A percentile compares a stretch with the other conserved stretches of the same genome.
Evolutionary conservation across 805 yeast species (phyloP).

Genomic region (Pichia gijzeniarum): DNA sequence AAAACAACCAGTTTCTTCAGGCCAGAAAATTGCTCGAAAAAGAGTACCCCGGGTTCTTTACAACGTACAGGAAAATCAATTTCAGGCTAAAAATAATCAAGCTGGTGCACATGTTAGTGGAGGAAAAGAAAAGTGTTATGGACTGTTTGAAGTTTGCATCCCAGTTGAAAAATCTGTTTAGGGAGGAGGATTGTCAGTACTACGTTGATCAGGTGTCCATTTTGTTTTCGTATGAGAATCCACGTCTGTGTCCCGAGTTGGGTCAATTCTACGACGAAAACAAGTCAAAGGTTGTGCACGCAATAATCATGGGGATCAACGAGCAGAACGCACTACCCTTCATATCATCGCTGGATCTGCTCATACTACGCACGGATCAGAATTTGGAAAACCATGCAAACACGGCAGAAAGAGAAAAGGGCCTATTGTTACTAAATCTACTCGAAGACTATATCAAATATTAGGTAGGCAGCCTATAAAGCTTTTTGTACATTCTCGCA

Average conservation of each 20-base stretch:
- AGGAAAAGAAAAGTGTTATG: slow-evolving; percentile 16
- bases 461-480: slow-evolving; percentile 9
- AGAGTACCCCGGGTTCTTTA: slow-evolving; percentile 35
- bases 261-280: slow-evolving; percentile 33
- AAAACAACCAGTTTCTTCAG: slow-evolving; percentile 39
- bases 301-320: slow-evolving; percentile 33
- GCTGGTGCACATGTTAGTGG: slow-evolving; percentile 34
- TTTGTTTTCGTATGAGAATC: slow-evolving; percentile 48
- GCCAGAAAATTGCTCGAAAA: slow-evolving; percentile 34
- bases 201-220: slow-evolving; percentile 42
- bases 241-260: slow-evolving; percentile 33
- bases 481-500: slow-evolving; percentile 31
- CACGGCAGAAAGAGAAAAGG: slow-evolving; percentile 23
- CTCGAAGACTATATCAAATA: slow-evolving; percentile 39
- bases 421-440: slow-evolving; percentile 36
- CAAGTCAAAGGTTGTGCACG: slow-evolving; percentile 34
- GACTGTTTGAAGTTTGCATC: slow-evolving; percentile 37
- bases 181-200: slow-evolving; percentile 27
- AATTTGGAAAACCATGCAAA: slow-evolving; percentile 13
- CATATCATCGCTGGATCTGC: slow-evolving; percentile 21
- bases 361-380: slow-evolving; percentile 19
- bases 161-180: slow-evolving; percentile 29
- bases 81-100: slow-evolving; percentile 40
- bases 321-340: slow-evolving; percentile 11
- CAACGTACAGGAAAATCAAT: slow-evolving; percentile 26